These are phyloP conservation scores for Arbutus unedo DNA, from an alignment of 148 eudicot genomes.

Conservation along the genomic window DNA sequence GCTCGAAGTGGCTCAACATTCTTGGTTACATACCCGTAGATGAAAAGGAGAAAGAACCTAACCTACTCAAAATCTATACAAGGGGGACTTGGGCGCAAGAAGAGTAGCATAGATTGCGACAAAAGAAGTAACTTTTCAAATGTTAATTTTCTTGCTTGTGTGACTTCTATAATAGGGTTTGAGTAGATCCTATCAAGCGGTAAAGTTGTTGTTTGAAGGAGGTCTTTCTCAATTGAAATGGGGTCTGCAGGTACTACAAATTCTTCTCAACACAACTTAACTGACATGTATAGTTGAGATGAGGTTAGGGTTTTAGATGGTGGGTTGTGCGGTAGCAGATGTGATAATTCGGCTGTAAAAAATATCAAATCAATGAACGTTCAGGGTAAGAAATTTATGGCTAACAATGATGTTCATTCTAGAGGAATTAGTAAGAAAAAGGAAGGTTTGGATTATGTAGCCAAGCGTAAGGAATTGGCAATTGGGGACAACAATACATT, in stretches of 20 bases:
- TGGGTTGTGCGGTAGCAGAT: background rate
- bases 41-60: too few species aligned
- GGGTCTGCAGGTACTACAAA: background rate
- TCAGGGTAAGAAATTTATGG: background rate
- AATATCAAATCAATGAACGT: background rate
- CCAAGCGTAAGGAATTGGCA: conserved; percentile 1
- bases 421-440: background rate
- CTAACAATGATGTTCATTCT: background rate
- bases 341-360: background rate
- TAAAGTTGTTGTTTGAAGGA: background rate
- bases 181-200: background rate
- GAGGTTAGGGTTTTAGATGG: background rate
- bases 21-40: too few species aligned
- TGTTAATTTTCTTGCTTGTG: background rate
- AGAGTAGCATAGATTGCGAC: too few species aligned
- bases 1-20: too few species aligned
- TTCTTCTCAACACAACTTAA: background rate
- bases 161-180: background rate
- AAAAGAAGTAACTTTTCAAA: background rate
- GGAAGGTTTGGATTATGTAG: background rate
- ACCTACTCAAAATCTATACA: too few species aligned
- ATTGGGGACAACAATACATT: background rate
- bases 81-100: too few species aligned
- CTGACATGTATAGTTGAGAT: background rate
- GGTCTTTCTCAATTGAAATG: background rate